These are phyloP conservation scores for Naganishia kalamii DNA, from an alignment of 768 basidiomycete species.

Conservation along the genomic window DNA sequence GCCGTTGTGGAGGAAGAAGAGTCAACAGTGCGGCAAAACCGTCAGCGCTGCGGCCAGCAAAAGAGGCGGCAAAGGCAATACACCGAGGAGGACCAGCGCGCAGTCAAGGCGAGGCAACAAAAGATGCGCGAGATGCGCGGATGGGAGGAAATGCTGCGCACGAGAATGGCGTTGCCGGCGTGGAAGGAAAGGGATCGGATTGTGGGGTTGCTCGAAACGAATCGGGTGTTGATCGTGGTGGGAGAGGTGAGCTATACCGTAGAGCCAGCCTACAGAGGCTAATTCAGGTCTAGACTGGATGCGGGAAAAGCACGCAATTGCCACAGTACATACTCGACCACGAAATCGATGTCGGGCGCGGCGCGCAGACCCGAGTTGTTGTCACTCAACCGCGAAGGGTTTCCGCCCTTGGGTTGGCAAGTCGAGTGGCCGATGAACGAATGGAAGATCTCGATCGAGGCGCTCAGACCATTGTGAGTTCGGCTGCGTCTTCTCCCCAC, in stretches of 20 bases:
- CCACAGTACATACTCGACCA: slow-evolving; percentile 87
- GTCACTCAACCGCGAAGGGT: slow-evolving; percentile 85
- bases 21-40: background rate
- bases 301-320: slow-evolving; percentile 67
- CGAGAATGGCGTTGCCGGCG: slow-evolving; percentile 65
- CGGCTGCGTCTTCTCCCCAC: background rate
- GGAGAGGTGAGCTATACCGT: slow-evolving; percentile 62
- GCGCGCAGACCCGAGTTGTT: slow-evolving; percentile 66
- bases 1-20: slow-evolving; percentile 22
- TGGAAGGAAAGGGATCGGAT: slow-evolving; percentile 64
- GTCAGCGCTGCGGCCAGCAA: background rate
- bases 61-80: slow-evolving; percentile 20
- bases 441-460: slow-evolving; percentile 52
- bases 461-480: slow-evolving; percentile 51
- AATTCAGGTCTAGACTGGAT: slow-evolving; percentile 51
- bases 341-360: slow-evolving; percentile 58
- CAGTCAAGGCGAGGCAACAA: slow-evolving; percentile 52
- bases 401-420: slow-evolving; percentile 79
- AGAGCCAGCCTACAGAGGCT: background rate
- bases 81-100: slow-evolving; percentile 36
- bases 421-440: slow-evolving; percentile 72
- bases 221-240: slow-evolving; percentile 71
- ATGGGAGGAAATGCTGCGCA: slow-evolving; percentile 57
- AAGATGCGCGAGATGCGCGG: slow-evolving; percentile 49
- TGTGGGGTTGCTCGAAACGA: slow-evolving; percentile 54